Evolutionary conservation across 1,284 basidiomycete species (phyloP), one percentile per base, ranked within the genome.

Genomic region (Rhodotorula sp.): DNA sequence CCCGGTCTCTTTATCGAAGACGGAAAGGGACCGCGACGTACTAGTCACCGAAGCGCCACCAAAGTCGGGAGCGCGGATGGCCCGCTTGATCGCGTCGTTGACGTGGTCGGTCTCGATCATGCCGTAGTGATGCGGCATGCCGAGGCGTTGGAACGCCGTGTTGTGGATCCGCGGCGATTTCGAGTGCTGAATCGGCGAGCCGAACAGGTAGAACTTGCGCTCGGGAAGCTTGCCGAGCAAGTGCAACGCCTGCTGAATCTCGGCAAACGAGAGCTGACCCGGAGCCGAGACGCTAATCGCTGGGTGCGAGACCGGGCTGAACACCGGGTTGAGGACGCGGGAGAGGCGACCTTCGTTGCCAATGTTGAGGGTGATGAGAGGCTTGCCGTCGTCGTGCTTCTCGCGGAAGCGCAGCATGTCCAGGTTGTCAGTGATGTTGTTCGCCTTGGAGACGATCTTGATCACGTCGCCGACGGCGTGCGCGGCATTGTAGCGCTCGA

Each of bases 91-190:
- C 62, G 86, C 84, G 14, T 88, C 86, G 63, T 87, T 87, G 1
- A 95, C 85, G 10, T 83, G 81, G 20, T 83, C 78, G 0, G 91
- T 90, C 82, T 98, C 92, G 60, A 91, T 83, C n/a, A 91, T 83
- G 51, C 84, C 84, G 80, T 96, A 97, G 20, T 80, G 79, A 79
- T 95, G 88, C 0, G 94, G 94, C 18, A 98, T 83, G 1, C 93
- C 93, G 37, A 98, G 85, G 20, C 84, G 79, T 62, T 86, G 80
- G 80, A 96, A 98, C 0, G 84, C 94, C 0, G 91, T 90, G 81
- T 98, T 98, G 83, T 99, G 96, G 55, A 99, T 82, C 10, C 89
- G 88, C 0, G 96, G 96, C 2, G 93, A 96, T 84, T 94, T 89
- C 4, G 93, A 96, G 73, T 93, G 88, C 0, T 86, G 82, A 78